Conservation (phyloP, 805 yeast species). For the Candida ipomoeae region DNA sequence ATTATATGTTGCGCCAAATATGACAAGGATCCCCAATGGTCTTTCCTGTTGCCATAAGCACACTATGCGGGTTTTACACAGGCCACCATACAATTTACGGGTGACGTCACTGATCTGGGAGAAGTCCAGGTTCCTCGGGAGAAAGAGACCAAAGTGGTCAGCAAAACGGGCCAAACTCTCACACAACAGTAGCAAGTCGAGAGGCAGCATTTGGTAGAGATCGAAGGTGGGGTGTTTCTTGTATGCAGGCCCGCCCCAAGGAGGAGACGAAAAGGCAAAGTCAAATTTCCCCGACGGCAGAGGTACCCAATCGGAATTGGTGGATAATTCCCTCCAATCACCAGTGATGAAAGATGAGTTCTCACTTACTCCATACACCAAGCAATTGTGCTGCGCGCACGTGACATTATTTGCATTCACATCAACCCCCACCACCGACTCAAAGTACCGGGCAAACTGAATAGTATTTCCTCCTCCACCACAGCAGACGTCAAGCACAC, state of each 20-base stretch:
- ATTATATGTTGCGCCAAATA: slow-evolving; percentile 12
- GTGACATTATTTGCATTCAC: slow-evolving; percentile 53
- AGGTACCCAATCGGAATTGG: slow-evolving; percentile 32
- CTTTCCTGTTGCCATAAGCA: slow-evolving; percentile 15
- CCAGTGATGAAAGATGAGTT: slow-evolving; percentile 48
- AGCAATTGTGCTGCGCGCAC: slow-evolving; percentile 65
- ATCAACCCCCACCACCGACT: slow-evolving; percentile 60
- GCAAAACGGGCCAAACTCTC: slow-evolving; percentile 39
- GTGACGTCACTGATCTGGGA: slow-evolving; percentile 50
- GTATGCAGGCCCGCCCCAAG: slow-evolving; percentile 83
- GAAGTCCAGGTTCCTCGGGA: slow-evolving; percentile 59
- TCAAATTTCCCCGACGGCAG: slow-evolving; percentile 34
- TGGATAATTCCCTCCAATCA: slow-evolving; percentile 43
- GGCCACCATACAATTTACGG: slow-evolving; percentile 25
- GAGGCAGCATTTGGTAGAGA: slow-evolving; percentile 43
- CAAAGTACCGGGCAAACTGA: slow-evolving; percentile 63
- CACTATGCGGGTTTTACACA: slow-evolving; percentile 12
- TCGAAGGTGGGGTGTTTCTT: slow-evolving; percentile 38
- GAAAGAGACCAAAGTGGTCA: slow-evolving; percentile 51
- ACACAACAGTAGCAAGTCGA: slow-evolving; percentile 44
- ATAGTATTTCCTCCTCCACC: slow-evolving; percentile 89
- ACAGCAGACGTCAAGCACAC: slow-evolving; percentile 65
- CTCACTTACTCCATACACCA: slow-evolving; percentile 53
- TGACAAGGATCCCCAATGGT: slow-evolving; percentile 15
- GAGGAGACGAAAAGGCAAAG: slow-evolving; percentile 72